phyloP scores from a whole-genome alignment of 306 rosid genomes.

The Begonia fuchsioides region DNA sequence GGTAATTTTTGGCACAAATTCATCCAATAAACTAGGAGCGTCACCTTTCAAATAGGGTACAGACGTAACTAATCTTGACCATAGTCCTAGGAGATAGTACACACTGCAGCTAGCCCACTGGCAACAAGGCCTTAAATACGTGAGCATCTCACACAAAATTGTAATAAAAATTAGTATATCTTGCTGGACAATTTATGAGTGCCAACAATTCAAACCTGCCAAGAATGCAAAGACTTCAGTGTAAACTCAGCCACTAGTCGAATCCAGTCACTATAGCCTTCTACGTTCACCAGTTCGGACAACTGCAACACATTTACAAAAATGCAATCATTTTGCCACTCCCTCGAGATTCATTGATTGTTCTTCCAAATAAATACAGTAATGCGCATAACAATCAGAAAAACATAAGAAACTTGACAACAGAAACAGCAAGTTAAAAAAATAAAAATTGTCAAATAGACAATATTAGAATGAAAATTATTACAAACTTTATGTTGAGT shows the following conservation, averaged over 20 bases:
- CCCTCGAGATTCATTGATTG: background rate
- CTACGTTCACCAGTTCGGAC: slow-evolving; percentile 81
- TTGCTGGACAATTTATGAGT: slow-evolving; percentile 9
- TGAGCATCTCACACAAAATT: slow-evolving; percentile 21
- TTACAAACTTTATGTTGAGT: no score
- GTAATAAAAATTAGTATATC: slow-evolving; percentile 10
- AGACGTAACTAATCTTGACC: slow-evolving; percentile 98
- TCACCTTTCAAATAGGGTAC: slow-evolving; percentile 98
- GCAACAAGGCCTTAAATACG: slow-evolving; percentile 18
- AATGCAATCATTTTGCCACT: background rate
- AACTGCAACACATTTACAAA: slow-evolving; percentile 43
- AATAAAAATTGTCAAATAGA: no score
- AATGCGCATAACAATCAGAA: background rate
- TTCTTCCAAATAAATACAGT: no score
- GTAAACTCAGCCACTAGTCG: slow-evolving; percentile 85
- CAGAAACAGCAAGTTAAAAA: background rate
- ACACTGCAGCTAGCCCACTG: slow-evolving; percentile 99
- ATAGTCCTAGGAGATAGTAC: slow-evolving; percentile 86
- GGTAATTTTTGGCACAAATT: slow-evolving; percentile 93
- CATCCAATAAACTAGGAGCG: slow-evolving; percentile 95
- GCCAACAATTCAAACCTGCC: slow-evolving; percentile 75
- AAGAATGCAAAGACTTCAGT: slow-evolving; percentile 81
- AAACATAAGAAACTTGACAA: background rate
- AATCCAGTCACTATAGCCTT: slow-evolving; percentile 93
- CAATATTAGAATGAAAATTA: no score